Conservation (phyloP, 331 rosid genomes). For the Cydonia oblonga region DNA sequence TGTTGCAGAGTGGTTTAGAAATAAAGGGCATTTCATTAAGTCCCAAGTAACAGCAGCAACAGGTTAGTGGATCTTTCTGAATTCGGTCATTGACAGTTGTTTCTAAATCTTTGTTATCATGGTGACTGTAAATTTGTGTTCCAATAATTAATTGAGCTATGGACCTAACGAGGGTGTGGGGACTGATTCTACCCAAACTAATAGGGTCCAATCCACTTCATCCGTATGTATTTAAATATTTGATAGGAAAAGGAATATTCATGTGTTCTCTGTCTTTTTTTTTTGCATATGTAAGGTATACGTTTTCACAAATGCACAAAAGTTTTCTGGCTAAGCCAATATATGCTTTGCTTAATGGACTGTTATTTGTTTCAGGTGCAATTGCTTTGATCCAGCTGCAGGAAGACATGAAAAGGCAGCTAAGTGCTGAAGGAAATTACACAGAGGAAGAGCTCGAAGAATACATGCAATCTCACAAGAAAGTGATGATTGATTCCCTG, state of each 20-base stretch:
- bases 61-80: slow-evolving; percentile 37
- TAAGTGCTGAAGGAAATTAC: slow-evolving; percentile 78
- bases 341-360: not conserved
- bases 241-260: not conserved
- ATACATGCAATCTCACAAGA: slow-evolving; percentile 77
- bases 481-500: slow-evolving; percentile 84
- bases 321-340: not conserved
- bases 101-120: not conserved
- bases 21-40: slow-evolving; percentile 93
- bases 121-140: not conserved
- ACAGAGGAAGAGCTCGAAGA: slow-evolving; percentile 89
- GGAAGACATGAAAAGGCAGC: slow-evolving; percentile 96
- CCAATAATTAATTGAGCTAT: not conserved
- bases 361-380: slow-evolving; percentile 52
- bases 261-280: not conserved
- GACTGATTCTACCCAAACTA: not conserved
- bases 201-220: not conserved
- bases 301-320: not conserved
- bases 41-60: slow-evolving; percentile 99
- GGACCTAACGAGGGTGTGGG: not conserved
- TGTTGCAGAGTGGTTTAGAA: slow-evolving; percentile 96
- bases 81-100: slow-evolving; percentile 1
- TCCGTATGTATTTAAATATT: not conserved
- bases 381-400: slow-evolving; percentile 94
- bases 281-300: not conserved